Percentiles rank a stretch among this genome's conserved stretches.
These are phyloP conservation scores for Maudiozyma bulderi DNA, from an alignment of 805 yeast species.

Conservation along the genomic window DNA sequence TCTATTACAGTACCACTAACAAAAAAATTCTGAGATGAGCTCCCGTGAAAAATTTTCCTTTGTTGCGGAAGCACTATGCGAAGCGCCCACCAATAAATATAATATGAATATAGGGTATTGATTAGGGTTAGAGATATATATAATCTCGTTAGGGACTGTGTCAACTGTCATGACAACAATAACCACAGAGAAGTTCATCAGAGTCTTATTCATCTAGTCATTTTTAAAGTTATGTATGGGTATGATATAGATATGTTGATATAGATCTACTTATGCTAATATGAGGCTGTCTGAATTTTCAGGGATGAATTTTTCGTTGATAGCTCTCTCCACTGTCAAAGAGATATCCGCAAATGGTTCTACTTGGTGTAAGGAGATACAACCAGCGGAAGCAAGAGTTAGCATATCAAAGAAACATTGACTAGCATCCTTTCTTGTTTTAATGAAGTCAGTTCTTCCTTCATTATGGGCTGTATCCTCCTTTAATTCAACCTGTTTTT, in stretches of 20 bases:
- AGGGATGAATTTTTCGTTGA: slow-evolving; percentile 25
- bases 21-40: neutral
- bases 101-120: too few species aligned
- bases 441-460: neutral
- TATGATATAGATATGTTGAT: neutral
- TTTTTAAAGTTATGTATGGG: neutral
- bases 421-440: slow-evolving; percentile 20
- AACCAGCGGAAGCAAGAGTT: slow-evolving; percentile 70
- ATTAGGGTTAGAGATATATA: too few species aligned
- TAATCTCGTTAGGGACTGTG: too few species aligned
- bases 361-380: slow-evolving; percentile 53
- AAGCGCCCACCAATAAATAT: neutral
- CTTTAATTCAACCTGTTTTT: neutral
- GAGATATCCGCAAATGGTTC: slow-evolving; percentile 49
- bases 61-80: neutral
- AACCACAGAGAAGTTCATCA: too few species aligned
- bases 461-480: too few species aligned
- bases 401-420: slow-evolving; percentile 66
- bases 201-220: too few species aligned
- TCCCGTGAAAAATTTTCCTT: neutral
- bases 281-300: neutral
- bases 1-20: neutral
- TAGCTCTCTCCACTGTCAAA: slow-evolving; percentile 38
- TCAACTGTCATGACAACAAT: too few species aligned
- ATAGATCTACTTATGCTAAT: neutral